Evolutionary conservation across 345 rosid genomes (phyloP), one percentile per base, ranked within the genome.

Genomic region (Salix caprea): DNA sequence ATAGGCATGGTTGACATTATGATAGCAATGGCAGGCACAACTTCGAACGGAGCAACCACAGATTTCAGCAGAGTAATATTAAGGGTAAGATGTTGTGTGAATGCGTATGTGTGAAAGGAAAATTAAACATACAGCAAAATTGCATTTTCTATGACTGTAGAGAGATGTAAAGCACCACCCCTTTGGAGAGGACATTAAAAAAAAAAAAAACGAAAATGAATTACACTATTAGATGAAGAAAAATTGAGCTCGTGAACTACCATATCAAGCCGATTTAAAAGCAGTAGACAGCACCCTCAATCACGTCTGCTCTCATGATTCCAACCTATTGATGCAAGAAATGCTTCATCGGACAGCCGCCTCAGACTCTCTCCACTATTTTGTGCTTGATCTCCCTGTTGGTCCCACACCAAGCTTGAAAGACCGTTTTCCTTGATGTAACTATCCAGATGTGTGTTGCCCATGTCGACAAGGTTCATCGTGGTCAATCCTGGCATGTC

Each of bases 291-390:
- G 12, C 24, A 71, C 56, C 72, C 67, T 69, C 76, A 72, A 54
- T 81, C 78, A 26, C 67, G 74, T 76, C 16, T 71, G 21, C 18
- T 76, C 69, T 67, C 75, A 14, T 67, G 70, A 36, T 48, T 71
- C 86, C 87, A 83, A 21, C 86, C 84, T 7, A 86, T 67, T 12
- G 85, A 80, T 32, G 75, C 86, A 32, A 81, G 75, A 76, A 81
- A 75, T 23, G 80, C 86, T 69, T 87, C 92, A 37, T 84, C 86
- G 2, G 85, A 73, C 62, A 80, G 52, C n/a, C 42, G 79, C 77
- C 77, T 85, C 68, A 73, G 78, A 44, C 64, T 77, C 24, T 81
- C 86, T 12, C 72, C 86, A 64, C 42, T 64, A 24, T 61, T 19
- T 71, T 70, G 78, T 39, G 82, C 64, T 13, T 64, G 73, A 18